A percentile compares a stretch with the other conserved stretches of the same genome.
Conservation (phyloP, 257 asterid species). For the Orobanche coerulescens region DNA sequence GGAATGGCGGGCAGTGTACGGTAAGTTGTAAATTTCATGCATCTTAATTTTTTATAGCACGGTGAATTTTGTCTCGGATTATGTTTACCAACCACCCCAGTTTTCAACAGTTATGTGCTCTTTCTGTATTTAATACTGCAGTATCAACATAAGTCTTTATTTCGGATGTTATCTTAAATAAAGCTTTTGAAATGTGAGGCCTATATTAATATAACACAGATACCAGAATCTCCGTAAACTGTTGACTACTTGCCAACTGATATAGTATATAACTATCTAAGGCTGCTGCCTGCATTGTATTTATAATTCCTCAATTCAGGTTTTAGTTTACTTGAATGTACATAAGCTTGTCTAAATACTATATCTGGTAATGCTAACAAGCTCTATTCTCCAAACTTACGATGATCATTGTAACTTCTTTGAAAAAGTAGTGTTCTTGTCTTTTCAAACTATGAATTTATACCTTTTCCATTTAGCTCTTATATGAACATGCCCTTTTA, state of each 20-base stretch:
- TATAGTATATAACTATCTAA: not conserved
- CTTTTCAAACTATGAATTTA: not conserved
- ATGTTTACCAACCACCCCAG: not conserved
- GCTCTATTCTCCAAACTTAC: conserved; percentile 1
- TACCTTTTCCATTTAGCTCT: not conserved
- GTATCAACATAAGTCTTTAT: not conserved
- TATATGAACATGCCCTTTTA: conserved; percentile 14
- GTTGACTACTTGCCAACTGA: conserved; percentile 3
- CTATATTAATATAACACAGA: not conserved
- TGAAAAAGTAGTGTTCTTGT: not conserved
- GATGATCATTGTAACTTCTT: not conserved
- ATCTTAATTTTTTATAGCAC: not conserved
- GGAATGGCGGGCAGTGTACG: conserved; percentile 80
- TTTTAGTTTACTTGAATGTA: conserved; percentile 11
- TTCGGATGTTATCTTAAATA: not conserved
- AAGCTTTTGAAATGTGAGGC: not conserved
- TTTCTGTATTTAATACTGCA: conserved; percentile 12
- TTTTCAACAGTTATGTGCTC: not conserved
- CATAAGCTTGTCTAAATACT: too few relatives aligned
- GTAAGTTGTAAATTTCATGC: conserved; percentile 43
- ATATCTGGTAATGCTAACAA: too few relatives aligned
- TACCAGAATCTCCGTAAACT: conserved; percentile 1
- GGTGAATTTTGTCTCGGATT: not conserved
- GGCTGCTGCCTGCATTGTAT: conserved; percentile 1
- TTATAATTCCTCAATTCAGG: conserved; percentile 12